Evolutionary conservation across 2,329 filamentous ascomycete genomes (phyloP), one percentile per base, ranked within the genome.

Genomic region (Aureobasidium sp.): DNA sequence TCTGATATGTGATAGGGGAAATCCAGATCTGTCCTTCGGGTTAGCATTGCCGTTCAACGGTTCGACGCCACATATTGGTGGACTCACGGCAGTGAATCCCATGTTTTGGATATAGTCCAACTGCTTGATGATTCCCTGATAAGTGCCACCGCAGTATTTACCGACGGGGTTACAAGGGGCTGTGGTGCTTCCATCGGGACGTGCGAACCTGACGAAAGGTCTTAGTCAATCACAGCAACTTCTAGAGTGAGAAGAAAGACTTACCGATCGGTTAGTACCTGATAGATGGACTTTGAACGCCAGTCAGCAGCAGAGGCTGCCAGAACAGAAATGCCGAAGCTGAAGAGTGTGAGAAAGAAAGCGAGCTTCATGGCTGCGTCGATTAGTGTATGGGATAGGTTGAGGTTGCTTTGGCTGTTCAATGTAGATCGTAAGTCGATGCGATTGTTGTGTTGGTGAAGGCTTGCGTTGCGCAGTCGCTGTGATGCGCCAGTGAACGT

Each of bases 21-120:
- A 85, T 83, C 80, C 76, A 79, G 42, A 75, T 71, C 65, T 73
- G 37, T 47, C 37, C 27, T 27, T 32, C 5, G 32, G 10, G 5
- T 62, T 37, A 63, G 62, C 36, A 21, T 53, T 34, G 48, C 27
- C n/a, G 27, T 39, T 54, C 41, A 25, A 29, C 47, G 42, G 42
- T 8, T 37, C 13, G 21, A 37, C 13, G 42, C 42, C 44, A 59
- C 16, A 41, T 14, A 9, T n/a, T 5, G 45, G 14, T 2, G 21
- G 11, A 68, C 81, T 68, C 67, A 84, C 74, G 44, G 82, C 82
- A 61, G 80, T 80, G 64, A 84, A 85, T 29, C 82, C 82, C 79
- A 85, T 82, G 49, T 78, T 78, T 67, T 83, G 77, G 69, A 87
- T 86, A 69, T 86, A 86, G 70, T 86, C 84, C 44, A 87, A 77